Percentiles rank a stretch among this genome's conserved stretches.
Evolutionary conservation across 2,329 filamentous ascomycete species (phyloP).

Genomic region (Nemania sp.): DNA sequence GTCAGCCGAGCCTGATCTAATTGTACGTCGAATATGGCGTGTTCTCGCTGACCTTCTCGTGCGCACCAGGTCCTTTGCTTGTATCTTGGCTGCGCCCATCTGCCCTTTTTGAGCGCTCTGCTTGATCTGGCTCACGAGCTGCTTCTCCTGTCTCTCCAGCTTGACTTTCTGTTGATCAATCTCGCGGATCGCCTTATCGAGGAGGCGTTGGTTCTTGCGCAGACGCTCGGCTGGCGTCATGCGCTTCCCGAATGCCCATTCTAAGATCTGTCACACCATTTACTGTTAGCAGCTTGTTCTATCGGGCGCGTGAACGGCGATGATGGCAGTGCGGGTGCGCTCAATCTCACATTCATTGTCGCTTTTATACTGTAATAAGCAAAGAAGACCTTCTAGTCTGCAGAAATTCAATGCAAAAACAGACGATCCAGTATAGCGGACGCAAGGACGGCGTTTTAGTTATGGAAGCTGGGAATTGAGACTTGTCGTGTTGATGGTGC

Average conservation of each 20-base stretch:
- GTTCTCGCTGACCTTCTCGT: constrained; percentile 67
- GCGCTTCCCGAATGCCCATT: constrained; percentile 99
- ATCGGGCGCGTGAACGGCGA: neutral
- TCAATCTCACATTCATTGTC: constrained; percentile 23
- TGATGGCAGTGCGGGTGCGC: neutral
- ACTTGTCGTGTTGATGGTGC: neutral
- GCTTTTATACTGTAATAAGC: neutral
- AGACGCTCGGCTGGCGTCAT: constrained; percentile 94
- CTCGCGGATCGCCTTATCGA: constrained; percentile 96
- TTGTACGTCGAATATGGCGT: neutral
- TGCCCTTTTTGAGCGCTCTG: constrained; percentile 97
- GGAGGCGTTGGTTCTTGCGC: constrained; percentile 91
- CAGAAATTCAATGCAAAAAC: no score
- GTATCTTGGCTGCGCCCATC: constrained; percentile 98
- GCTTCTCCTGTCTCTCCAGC: constrained; percentile 98
- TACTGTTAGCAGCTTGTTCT: constrained; percentile 3
- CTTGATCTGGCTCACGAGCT: constrained; percentile 92
- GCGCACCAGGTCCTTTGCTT: constrained; percentile 93
- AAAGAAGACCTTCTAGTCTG: no score
- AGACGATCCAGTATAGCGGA: no score
- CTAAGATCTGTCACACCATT: constrained; percentile 73
- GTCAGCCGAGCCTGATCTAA: neutral
- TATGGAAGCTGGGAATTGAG: neutral
- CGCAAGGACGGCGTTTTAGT: no score
- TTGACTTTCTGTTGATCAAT: constrained; percentile 94